Evolutionary conservation across 1,139 yeast genomes (phyloP).

Genomic region (Hansenula sp.): DNA sequence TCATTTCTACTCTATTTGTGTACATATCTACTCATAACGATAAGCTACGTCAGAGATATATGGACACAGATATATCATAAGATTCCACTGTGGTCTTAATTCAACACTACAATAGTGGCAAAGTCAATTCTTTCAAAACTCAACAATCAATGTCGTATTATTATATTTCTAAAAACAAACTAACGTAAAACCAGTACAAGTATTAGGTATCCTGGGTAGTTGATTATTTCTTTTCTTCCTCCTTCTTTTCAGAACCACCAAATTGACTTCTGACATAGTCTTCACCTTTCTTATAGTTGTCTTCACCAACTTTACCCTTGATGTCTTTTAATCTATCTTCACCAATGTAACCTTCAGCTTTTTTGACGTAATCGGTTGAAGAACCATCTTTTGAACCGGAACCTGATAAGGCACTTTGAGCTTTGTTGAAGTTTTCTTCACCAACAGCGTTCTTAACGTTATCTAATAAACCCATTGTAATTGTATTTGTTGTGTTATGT

Average conservation of each 20-base stretch:
- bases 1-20: no score
- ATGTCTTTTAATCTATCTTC: conserved; percentile 14
- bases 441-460: conserved; percentile 1
- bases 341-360: conserved; percentile 19
- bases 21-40: no score
- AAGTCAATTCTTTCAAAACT: not conserved
- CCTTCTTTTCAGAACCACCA: not conserved
- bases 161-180: not conserved
- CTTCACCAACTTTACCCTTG: conserved; percentile 19
- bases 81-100: no score
- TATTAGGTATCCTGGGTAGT: no score
- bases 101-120: no score
- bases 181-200: not conserved
- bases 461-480: conserved; percentile 19
- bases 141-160: not conserved
- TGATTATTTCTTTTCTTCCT: not conserved
- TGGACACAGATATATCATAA: no score
- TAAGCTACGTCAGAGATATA: no score
- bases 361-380: conserved; percentile 14
- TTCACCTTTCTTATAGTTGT: conserved; percentile 18
- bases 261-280: conserved; percentile 1
- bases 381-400: conserved; percentile 2
- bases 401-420: conserved; percentile 11
- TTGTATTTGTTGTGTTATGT: not conserved
- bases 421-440: conserved; percentile 8